Evolutionary conservation across 371 early-diverging fungal species (phyloP).

Genomic region (Rhizopus microsporus): DNA sequence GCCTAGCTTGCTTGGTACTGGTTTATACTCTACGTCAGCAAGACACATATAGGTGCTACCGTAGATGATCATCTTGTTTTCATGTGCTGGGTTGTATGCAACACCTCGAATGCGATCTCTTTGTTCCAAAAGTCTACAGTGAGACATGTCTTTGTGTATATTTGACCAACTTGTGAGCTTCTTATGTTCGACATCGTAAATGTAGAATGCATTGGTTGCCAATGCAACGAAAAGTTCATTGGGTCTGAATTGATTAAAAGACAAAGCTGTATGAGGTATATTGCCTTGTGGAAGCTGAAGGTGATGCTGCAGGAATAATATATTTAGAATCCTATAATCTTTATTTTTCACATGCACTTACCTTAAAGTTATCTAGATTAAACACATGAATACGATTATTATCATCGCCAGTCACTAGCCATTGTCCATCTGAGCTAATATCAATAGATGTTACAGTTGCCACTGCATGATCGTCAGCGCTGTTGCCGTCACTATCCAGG

Average conservation of each 20-base stretch:
- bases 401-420: constrained; percentile 81
- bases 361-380: constrained; percentile 74
- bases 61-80: constrained; percentile 67
- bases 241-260: constrained; percentile 70
- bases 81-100: constrained; percentile 67
- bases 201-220: constrained; percentile 71
- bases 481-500: constrained; percentile 53
- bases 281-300: constrained; percentile 69
- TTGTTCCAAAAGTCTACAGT: constrained; percentile 50
- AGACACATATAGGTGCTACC: constrained; percentile 73
- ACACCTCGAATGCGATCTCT: constrained; percentile 76
- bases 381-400: constrained; percentile 75
- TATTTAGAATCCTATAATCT: background rate
- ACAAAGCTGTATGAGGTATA: constrained; percentile 70
- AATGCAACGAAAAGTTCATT: constrained; percentile 64
- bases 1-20: constrained; percentile 23
- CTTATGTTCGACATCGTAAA: constrained; percentile 74
- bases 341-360: constrained; percentile 24
- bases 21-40: constrained; percentile 67
- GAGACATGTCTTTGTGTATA: constrained; percentile 58
- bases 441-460: constrained; percentile 66
- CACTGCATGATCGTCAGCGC: constrained; percentile 46
- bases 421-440: constrained; percentile 78
- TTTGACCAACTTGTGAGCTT: constrained; percentile 82
- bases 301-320: constrained; percentile 50